These are phyloP conservation scores for Fusarium sp. DNA, from an alignment of 2,329 filamentous ascomycete species.

Conservation along the genomic window DNA sequence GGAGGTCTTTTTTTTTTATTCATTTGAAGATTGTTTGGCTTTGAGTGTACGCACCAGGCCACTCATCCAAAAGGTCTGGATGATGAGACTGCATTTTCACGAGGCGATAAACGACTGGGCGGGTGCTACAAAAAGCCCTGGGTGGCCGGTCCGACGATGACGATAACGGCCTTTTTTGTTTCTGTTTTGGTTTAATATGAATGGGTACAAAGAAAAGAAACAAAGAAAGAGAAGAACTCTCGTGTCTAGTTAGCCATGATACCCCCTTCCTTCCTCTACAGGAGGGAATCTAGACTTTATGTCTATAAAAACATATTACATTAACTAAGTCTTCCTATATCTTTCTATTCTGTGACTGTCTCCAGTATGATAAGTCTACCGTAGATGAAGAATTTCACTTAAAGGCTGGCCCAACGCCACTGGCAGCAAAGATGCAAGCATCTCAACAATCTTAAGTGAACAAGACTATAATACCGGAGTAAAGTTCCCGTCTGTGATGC, in stretches of 20 bases:
- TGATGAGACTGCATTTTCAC: conserved; percentile 35
- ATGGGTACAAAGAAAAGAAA: conserved; percentile 36
- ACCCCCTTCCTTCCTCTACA: conserved; percentile 12
- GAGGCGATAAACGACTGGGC: conserved; percentile 22
- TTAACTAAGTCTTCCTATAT: background rate
- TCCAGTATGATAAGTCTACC: background rate
- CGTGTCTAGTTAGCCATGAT: conserved; percentile 30
- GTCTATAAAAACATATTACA: conserved; percentile 34
- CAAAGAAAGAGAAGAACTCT: conserved; percentile 29
- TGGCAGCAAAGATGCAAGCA: background rate
- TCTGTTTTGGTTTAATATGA: conserved; percentile 18
- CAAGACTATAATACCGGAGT: background rate
- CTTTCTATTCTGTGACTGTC: background rate
- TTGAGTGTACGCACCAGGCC: conserved; percentile 44
- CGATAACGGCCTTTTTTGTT: conserved; percentile 29
- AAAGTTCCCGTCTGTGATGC: background rate
- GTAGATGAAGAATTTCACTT: background rate
- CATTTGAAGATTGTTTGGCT: conserved; percentile 38
- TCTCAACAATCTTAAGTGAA: background rate
- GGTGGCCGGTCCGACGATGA: conserved; percentile 35
- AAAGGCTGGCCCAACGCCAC: conserved; percentile 2
- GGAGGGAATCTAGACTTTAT: conserved; percentile 38
- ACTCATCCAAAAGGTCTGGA: conserved; percentile 18
- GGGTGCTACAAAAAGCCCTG: conserved; percentile 18
- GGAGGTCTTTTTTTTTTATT: conserved; percentile 14